Base-by-base conservation (phyloP, 306 rosid species). In the Echinosophora koreensis region DNA sequence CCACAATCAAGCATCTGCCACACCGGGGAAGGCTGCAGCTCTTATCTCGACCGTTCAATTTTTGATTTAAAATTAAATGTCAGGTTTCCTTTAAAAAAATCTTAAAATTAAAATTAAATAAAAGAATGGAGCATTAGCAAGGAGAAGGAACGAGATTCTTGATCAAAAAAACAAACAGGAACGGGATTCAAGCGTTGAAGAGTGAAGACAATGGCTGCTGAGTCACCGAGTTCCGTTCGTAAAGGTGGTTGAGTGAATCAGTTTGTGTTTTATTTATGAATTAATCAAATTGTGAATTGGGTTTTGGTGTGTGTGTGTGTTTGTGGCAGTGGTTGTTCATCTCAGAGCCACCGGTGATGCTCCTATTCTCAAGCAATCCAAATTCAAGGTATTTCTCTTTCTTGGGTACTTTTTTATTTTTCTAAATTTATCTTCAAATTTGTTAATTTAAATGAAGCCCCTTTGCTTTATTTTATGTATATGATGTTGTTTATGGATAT, bases 261-360 rank as follows among this genome's bases (percentile, higher is more conserved):
- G 13, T 2, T 66, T 62, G 13, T 39, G 22, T 37, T 38, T 42
- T 49, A 13, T 47, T 42, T 35, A 8, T 27, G 55, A 41, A 73
- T 74, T 72, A 56, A 59, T 61, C 64, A 18, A 42, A 16, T 57
- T 8, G 15, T 16, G 17, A 57, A 60, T 44, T 65, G 77, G 71
- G 68, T 66, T 66, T 86, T 59, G 3, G 5, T 30, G 32, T 3
- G 32, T 30, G 39, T 35, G 6, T 35, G 5, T 71, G 50, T 81
- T 72, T 70, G 44, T 58, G 81, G 84, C 82, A 92, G 98, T 92
- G 75, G 99, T 92, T 82, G 92, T 95, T 88, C 99, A 89, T 87
- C 88, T 95, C 63, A 87, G 97, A 89, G 97, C 99, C 80, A 95
- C 97, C 16, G 97, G 97, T 28, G 96, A 92, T 90, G 99, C 99